These are phyloP conservation scores for Citrus reticulata DNA, from an alignment of 345 rosid genomes.

Conservation along the genomic window DNA sequence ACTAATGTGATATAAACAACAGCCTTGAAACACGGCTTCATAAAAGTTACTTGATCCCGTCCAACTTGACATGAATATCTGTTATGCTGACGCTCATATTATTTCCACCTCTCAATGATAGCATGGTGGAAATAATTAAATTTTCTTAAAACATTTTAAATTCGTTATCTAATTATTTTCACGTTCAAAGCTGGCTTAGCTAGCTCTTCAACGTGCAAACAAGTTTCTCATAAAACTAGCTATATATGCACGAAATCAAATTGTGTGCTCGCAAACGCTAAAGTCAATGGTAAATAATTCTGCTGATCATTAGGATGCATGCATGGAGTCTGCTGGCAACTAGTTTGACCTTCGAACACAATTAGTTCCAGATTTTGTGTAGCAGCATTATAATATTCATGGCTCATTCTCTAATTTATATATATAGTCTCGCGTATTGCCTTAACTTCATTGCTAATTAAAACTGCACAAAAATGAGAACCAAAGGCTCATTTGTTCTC, in stretches of 20 bases:
- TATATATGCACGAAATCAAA: not conserved
- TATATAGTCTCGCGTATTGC: no score
- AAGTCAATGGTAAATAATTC: not conserved
- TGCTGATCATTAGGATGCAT: not conserved
- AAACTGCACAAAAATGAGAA: slow-evolving; percentile 3
- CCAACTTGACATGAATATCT: not conserved
- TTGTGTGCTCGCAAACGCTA: not conserved
- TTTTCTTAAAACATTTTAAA: not conserved
- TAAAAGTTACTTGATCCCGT: not conserved
- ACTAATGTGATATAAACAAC: not conserved
- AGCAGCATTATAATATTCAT: no score
- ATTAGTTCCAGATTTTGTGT: no score
- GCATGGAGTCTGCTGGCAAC: not conserved
- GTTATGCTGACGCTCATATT: not conserved
- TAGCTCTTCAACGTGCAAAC: slow-evolving; percentile 22
- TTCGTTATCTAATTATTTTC: not conserved
- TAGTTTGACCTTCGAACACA: no score
- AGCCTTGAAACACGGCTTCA: not conserved
- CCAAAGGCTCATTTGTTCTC: slow-evolving; percentile 9
- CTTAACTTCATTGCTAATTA: not conserved
- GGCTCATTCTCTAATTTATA: no score
- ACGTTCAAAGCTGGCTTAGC: not conserved
- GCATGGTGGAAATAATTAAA: not conserved
- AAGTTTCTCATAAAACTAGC: not conserved
- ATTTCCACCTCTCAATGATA: not conserved